Evolutionary conservation across 768 basidiomycete species (phyloP), one percentile per base, ranked within the genome.

Genomic region (Boletus sp.): DNA sequence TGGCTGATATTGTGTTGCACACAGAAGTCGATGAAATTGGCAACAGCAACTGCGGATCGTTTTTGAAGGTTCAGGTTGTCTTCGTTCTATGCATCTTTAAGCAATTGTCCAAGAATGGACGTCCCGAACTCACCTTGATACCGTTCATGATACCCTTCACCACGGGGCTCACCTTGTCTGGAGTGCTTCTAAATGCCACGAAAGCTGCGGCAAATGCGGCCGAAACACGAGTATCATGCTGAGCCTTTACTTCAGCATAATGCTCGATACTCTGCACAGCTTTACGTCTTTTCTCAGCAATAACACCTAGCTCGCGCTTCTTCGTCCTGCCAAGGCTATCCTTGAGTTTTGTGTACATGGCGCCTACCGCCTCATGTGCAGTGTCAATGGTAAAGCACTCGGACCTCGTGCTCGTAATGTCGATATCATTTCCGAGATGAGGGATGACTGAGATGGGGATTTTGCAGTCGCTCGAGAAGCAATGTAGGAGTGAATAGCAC

Each of bases 81-180:
- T 70, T 99, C 97, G 60, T 83, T 88, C 91, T 93, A 61, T 4
- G 56, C 24, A 18, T 36, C n/a, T 45, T 36, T 62, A 60, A 51
- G 64, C 58, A 45, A 15, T 37, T 28, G 55, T 9, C 30, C 14
- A 20, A 33, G 7, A 33, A 9, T 48, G 37, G 42, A 17, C n/a
- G 35, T 52, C 47, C 46, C 18, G 7, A 40, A 55, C 82, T 42
- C 51, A 92, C 95, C 84, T 97, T 98, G 77, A 98, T 88, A 24
- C 94, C 92, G 55, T 94, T 96, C 90, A 98, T 98, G 54, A 98
- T 87, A 24, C 92, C 93, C 71, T 95, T 94, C 44, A 99, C 94
- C 47, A 99, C 86, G 0, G 97, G 95, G 64, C 92, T 96, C 59
- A 98, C 87, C 75, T 97, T 98, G 58, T 93, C 85, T 0, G 97